Evolutionary conservation across 2,329 filamentous ascomycete genomes (phyloP).

Genomic region (Fonsecaea pedrosoi): DNA sequence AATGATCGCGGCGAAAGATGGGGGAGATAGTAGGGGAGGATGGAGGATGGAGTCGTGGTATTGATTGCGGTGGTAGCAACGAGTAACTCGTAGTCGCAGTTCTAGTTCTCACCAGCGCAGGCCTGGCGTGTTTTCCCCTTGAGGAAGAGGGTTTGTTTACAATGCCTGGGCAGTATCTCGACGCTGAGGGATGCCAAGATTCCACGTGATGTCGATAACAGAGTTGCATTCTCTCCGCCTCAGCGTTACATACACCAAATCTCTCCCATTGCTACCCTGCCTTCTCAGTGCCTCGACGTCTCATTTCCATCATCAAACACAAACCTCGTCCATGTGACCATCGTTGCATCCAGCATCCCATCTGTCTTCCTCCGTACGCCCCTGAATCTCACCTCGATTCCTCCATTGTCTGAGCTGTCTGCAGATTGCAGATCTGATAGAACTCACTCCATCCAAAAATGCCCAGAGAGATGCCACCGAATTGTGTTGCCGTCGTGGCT

Average conservation of each 20-base stretch:
- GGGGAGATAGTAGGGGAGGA: background rate
- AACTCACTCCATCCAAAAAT: background rate
- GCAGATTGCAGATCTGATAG: constrained; percentile 1
- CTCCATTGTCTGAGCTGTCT: background rate
- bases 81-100: background rate
- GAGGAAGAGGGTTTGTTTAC: background rate
- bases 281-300: constrained; percentile 25
- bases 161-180: background rate
- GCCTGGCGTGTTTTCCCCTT: too few species aligned
- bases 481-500: constrained; percentile 26
- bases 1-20: constrained; percentile 7
- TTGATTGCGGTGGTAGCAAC: background rate
- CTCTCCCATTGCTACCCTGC: constrained; percentile 16
- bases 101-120: too few species aligned
- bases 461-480: constrained; percentile 15
- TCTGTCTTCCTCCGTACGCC: background rate
- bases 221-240: constrained; percentile 31
- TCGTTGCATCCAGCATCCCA: constrained; percentile 30
- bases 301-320: constrained; percentile 27
- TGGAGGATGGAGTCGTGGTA: constrained; percentile 8
- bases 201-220: constrained; percentile 30
- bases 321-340: constrained; percentile 4
- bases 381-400: background rate
- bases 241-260: constrained; percentile 31
- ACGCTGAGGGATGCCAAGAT: background rate